Percentiles rank a stretch among this genome's conserved stretches.
phyloP scores from a whole-genome alignment of 2,329 filamentous ascomycete species.

The Pseudopyrenochaeta lycopersici region DNA sequence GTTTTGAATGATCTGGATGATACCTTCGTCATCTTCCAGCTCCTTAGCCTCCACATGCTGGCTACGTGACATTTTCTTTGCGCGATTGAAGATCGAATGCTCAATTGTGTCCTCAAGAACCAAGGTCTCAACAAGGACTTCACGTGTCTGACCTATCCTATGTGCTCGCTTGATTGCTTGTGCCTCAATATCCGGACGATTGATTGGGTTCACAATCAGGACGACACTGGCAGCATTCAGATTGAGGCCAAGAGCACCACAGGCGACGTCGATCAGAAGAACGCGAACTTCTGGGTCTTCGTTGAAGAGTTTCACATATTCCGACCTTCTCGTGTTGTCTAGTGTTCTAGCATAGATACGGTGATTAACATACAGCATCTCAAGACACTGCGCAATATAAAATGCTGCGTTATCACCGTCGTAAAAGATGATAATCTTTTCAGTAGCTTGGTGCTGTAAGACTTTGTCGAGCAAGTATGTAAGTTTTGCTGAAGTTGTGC shows the following conservation, averaged over 20 bases:
- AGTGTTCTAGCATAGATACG: conserved; percentile 74
- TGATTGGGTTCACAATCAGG: conserved; percentile 88
- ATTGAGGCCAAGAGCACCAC: conserved; percentile 88
- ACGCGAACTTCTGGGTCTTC: conserved; percentile 74
- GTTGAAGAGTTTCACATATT: conserved; percentile 84
- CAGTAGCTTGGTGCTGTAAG: conserved; percentile 69
- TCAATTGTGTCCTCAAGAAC: conserved; percentile 83
- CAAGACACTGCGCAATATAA: conserved; percentile 84
- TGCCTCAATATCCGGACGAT: conserved; percentile 83
- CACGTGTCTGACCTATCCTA: conserved; percentile 81
- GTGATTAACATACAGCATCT: conserved; percentile 71
- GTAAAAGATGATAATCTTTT: conserved; percentile 94
- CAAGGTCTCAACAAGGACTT: conserved; percentile 85
- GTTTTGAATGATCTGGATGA: conserved; percentile 67
- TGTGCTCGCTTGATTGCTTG: conserved; percentile 92
- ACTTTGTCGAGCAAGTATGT: conserved; percentile 84
- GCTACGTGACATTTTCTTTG: conserved; percentile 75
- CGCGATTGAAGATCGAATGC: conserved; percentile 79
- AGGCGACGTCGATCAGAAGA: conserved; percentile 88
- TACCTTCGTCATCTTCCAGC: conserved; percentile 66
- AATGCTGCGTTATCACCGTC: conserved; percentile 87
- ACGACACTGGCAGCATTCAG: conserved; percentile 83
- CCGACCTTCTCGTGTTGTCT: conserved; percentile 68
- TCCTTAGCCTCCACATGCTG: conserved; percentile 65
- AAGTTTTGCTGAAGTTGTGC: conserved; percentile 85